Percentiles rank a stretch among this genome's conserved stretches.
These are phyloP conservation scores for Sporisorium reilianum DNA, from an alignment of 1,284 basidiomycete species.

Conservation along the genomic window DNA sequence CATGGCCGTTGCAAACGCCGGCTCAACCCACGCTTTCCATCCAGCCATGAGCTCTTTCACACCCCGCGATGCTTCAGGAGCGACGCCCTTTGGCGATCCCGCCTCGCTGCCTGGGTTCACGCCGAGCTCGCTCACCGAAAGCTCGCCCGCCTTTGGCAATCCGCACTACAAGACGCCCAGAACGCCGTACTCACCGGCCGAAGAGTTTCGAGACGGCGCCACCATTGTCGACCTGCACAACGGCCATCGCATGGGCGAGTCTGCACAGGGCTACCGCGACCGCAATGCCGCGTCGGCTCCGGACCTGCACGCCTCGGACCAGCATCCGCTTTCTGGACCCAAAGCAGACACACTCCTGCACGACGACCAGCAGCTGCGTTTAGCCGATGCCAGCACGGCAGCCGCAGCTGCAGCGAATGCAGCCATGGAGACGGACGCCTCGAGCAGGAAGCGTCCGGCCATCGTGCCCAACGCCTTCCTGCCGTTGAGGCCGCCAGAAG, in stretches of 20 bases:
- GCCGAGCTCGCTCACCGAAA: constrained; percentile 58
- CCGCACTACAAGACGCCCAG: constrained; percentile 54
- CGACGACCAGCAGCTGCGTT: constrained; percentile 18
- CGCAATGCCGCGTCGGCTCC: constrained; percentile 7
- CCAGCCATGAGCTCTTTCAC: constrained; percentile 27
- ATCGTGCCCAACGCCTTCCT: constrained; percentile 49
- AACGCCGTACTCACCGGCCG: constrained; percentile 59
- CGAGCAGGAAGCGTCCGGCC: constrained; percentile 30
- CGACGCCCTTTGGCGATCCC: constrained; percentile 50
- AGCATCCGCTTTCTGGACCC: not conserved
- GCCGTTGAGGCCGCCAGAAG: constrained; percentile 25
- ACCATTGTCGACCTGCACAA: constrained; percentile 40
- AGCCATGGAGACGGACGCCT: constrained; percentile 24
- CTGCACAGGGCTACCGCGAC: constrained; percentile 15
- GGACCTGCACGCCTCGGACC: constrained; percentile 4
- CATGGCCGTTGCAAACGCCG: not conserved
- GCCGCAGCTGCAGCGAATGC: constrained; percentile 35
- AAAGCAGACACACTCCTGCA: constrained; percentile 8
- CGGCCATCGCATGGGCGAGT: constrained; percentile 6
- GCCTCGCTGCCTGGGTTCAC: constrained; percentile 64
- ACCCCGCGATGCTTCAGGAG: constrained; percentile 31
- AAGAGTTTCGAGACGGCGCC: constrained; percentile 49
- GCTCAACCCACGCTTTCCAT: constrained; percentile 19
- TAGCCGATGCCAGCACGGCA: constrained; percentile 37
- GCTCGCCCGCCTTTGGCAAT: constrained; percentile 59